These are phyloP conservation scores for Acacia concinna DNA, from an alignment of 331 rosid genomes.

Conservation along the genomic window DNA sequence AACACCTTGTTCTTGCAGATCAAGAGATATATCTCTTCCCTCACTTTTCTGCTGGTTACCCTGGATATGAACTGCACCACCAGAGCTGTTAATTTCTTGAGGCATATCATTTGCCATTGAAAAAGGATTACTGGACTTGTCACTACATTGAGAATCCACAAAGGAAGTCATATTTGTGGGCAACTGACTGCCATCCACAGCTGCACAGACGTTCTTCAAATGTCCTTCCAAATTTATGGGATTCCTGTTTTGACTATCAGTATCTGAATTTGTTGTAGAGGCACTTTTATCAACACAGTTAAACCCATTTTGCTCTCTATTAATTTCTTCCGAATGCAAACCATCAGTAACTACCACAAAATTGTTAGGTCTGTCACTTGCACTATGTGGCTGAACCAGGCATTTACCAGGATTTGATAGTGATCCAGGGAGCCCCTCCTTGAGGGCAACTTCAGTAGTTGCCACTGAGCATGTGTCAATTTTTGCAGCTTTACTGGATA, in stretches of 20 bases:
- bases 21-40: constrained; percentile 47
- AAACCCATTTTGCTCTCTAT: constrained; percentile 48
- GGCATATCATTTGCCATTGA: constrained; percentile 47
- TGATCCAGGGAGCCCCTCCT: constrained; percentile 47
- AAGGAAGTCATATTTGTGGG: neutral
- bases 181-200: constrained; percentile 21
- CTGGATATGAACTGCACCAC: constrained; percentile 43
- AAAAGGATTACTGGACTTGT: constrained; percentile 36
- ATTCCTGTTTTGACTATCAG: constrained; percentile 51
- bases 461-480: constrained; percentile 43
- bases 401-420: constrained; percentile 49
- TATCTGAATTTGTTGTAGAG: constrained; percentile 56
- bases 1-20: constrained; percentile 51
- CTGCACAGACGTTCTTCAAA: constrained; percentile 38
- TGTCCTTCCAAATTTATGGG: constrained; percentile 43
- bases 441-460: constrained; percentile 44
- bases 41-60: constrained; percentile 46
- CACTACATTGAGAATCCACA: constrained; percentile 47
- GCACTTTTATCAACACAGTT: constrained; percentile 51
- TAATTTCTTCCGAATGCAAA: constrained; percentile 46
- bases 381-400: constrained; percentile 40
- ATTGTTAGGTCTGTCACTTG: constrained; percentile 43
- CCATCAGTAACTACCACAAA: constrained; percentile 44
- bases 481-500: constrained; percentile 74
- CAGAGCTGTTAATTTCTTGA: constrained; percentile 57